Conservation (phyloP, 2,329 filamentous ascomycete species). For the Pyricularia sp. region DNA sequence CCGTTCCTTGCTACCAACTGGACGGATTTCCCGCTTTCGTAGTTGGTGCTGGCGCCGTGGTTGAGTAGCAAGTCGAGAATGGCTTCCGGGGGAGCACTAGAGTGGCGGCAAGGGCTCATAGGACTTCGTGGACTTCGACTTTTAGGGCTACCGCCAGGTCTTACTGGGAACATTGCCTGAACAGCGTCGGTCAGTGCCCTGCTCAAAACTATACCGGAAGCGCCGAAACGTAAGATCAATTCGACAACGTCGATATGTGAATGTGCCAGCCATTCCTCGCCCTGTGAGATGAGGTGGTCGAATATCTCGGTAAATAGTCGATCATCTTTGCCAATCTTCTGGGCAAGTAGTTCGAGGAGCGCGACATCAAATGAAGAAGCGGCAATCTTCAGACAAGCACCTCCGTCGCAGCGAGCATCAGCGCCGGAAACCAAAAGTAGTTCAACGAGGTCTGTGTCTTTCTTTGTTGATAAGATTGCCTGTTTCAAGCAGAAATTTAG, state of each 20-base stretch:
- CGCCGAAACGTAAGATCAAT: constrained; percentile 26
- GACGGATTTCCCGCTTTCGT: constrained; percentile 38
- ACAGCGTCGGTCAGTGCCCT: constrained; percentile 38
- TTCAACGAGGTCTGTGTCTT: constrained; percentile 10
- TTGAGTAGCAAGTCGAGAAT: constrained; percentile 26
- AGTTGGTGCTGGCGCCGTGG: constrained; percentile 31
- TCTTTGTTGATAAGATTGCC: constrained; percentile 9
- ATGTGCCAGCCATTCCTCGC: constrained; percentile 12
- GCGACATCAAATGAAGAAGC: constrained; percentile 11
- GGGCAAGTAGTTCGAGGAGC: constrained; percentile 9
- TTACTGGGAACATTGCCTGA: constrained; percentile 18
- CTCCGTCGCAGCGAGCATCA: constrained; percentile 11
- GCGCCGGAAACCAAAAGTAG: constrained; percentile 13
- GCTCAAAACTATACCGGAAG: constrained; percentile 30
- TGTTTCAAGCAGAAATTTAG: constrained; percentile 13
- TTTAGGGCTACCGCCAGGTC: constrained; percentile 28
- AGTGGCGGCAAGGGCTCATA: neutral
- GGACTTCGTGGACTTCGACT: constrained; percentile 17
- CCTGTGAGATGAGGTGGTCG: constrained; percentile 9
- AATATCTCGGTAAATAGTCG: constrained; percentile 11
- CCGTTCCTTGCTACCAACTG: constrained; percentile 39
- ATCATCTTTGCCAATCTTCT: constrained; percentile 8
- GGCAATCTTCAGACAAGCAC: constrained; percentile 13
- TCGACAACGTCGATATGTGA: constrained; percentile 13
- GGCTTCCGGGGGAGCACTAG: constrained; percentile 7